Percentiles rank a stretch among this genome's conserved stretches.
Conservation (phyloP, 106 monocot species). For the Iris macrosiphon region DNA sequence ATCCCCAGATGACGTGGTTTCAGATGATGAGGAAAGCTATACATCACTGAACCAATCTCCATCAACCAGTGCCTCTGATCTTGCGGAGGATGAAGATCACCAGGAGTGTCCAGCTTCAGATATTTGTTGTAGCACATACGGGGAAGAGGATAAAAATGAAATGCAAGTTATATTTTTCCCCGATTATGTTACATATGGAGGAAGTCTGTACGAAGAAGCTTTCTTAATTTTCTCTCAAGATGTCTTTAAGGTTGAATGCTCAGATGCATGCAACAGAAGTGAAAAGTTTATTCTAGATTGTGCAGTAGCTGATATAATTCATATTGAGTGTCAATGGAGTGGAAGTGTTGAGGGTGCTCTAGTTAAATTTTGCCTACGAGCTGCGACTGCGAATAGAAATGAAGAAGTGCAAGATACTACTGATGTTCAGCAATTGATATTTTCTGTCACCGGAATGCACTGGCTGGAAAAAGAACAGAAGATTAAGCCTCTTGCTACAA, state of each 20-base stretch:
- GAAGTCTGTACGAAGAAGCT: constrained; percentile 20
- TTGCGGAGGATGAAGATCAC: constrained; percentile 20
- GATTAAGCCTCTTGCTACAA: constrained; percentile 49
- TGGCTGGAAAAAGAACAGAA: constrained; percentile 63
- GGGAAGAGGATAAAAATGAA: constrained; percentile 22
- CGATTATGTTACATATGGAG: constrained; percentile 42
- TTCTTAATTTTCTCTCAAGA: constrained; percentile 40
- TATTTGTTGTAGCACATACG: constrained; percentile 6
- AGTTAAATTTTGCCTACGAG: constrained; percentile 23
- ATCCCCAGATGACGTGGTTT: constrained; percentile 17
- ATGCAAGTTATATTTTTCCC: constrained; percentile 22
- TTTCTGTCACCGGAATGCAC: constrained; percentile 30
- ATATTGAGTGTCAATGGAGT: constrained; percentile 33
- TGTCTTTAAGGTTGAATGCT: constrained; percentile 42
- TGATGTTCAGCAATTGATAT: constrained; percentile 30
- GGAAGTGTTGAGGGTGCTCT: constrained; percentile 31
- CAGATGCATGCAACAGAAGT: constrained; percentile 26
- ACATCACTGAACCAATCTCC: constrained; percentile 11
- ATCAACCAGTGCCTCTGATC: constrained; percentile 30
- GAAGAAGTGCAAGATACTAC: constrained; percentile 1
- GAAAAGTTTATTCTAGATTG: constrained; percentile 29
- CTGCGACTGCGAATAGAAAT: constrained; percentile 3
- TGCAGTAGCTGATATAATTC: constrained; percentile 33
- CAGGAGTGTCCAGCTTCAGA: constrained; percentile 14
- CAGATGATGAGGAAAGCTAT: constrained; percentile 37